phyloP scores from a whole-genome alignment of 768 basidiomycete species.

The Lentinula aciculospora region DNA sequence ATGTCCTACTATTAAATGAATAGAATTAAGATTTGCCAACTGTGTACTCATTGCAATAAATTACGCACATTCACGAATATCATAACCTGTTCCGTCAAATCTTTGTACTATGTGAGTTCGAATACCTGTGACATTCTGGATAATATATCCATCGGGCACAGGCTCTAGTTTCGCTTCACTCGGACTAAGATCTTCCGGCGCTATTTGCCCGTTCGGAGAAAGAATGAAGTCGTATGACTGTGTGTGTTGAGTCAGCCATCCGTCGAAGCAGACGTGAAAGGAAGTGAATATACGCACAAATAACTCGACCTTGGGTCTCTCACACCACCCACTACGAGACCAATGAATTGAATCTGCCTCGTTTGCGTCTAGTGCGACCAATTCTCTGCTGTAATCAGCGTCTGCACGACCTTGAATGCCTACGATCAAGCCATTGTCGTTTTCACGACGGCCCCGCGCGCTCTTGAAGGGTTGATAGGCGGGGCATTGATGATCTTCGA shows the following conservation, averaged over 20 bases:
- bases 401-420: slow-evolving; percentile 74
- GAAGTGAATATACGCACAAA: slow-evolving; percentile 47
- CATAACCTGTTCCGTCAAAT: slow-evolving; percentile 80
- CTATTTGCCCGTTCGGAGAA: slow-evolving; percentile 47
- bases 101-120: slow-evolving; percentile 73
- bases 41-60: slow-evolving; percentile 2
- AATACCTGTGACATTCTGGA: slow-evolving; percentile 76
- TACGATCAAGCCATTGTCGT: slow-evolving; percentile 44
- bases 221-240: slow-evolving; percentile 84
- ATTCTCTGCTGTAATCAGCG: slow-evolving; percentile 71
- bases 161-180: slow-evolving; percentile 57
- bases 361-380: slow-evolving; percentile 52
- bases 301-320: slow-evolving; percentile 56
- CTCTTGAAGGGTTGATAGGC: slow-evolving; percentile 47
- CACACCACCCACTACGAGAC: slow-evolving; percentile 73
- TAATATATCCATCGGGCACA: slow-evolving; percentile 63
- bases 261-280: slow-evolving; percentile 5
- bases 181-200: slow-evolving; percentile 68
- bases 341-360: slow-evolving; percentile 51
- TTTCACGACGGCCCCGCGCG: slow-evolving; percentile 23
- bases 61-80: slow-evolving; percentile 72
- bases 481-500: slow-evolving; percentile 72
- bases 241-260: slow-evolving; percentile 2
- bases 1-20: slow-evolving; percentile 58
- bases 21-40: neutral